Evolutionary conservation across 768 basidiomycete species (phyloP).

Genomic region (Mrakia blollopis): DNA sequence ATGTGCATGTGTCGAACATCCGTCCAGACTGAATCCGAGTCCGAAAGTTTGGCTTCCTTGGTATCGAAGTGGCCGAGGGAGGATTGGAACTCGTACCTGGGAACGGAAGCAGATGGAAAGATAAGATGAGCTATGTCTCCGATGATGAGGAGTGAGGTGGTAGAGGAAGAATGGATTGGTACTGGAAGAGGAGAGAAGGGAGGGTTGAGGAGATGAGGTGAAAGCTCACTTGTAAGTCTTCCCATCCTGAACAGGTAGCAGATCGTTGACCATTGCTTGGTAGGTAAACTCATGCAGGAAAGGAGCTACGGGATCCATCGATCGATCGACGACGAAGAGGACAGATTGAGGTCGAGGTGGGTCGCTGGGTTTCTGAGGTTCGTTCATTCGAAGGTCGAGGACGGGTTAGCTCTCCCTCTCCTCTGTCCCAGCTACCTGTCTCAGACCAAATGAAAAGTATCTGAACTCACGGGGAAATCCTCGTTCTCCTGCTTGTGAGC

Average conservation of each 20-base stretch:
- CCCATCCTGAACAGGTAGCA: constrained; percentile 82
- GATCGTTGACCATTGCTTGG: constrained; percentile 96
- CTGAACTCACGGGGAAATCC: constrained; percentile 39
- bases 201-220: background rate
- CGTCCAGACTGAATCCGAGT: constrained; percentile 84
- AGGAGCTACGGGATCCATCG: constrained; percentile 87
- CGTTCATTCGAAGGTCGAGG: background rate
- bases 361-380: constrained; percentile 41
- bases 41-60: constrained; percentile 79
- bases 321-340: constrained; percentile 88
- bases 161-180: background rate
- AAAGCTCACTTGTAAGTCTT: constrained; percentile 69
- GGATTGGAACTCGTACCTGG: constrained; percentile 88
- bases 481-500: constrained; percentile 79
- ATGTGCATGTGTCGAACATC: constrained; percentile 95
- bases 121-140: background rate
- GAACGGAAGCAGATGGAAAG: background rate
- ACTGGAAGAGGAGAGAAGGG: background rate
- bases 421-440: too few species aligned
- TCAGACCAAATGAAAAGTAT: too few species aligned
- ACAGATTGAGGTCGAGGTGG: constrained; percentile 65
- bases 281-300: constrained; percentile 97
- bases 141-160: background rate
- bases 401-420: background rate
- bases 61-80: constrained; percentile 78